Evolutionary conservation across 441 rosid genomes (phyloP).

Genomic region (Macaranga tanarius): DNA sequence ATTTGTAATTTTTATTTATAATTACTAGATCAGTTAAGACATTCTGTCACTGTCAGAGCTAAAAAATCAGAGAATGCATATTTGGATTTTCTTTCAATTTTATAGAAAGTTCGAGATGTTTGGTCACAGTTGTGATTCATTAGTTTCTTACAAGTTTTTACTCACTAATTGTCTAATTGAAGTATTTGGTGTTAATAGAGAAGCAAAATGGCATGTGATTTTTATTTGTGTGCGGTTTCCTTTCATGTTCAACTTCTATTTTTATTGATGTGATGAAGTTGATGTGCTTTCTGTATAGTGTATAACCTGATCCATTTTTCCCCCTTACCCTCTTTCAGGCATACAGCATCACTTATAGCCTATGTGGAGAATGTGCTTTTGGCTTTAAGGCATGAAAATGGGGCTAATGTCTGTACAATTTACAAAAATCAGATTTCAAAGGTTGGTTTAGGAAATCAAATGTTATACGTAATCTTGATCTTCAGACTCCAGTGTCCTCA

Average conservation of each 20-base stretch:
- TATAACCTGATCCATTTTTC: neutral
- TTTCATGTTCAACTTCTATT: neutral
- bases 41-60: neutral
- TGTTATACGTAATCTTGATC: neutral
- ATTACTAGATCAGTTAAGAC: neutral
- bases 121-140: neutral
- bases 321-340: slow-evolving; percentile 43
- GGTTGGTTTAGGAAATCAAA: slow-evolving; percentile 40
- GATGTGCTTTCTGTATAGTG: neutral
- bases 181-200: neutral
- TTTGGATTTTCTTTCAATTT: neutral
- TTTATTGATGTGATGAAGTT: neutral
- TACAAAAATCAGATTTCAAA: slow-evolving; percentile 51
- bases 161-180: neutral
- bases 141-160: neutral
- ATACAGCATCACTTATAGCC: slow-evolving; percentile 61
- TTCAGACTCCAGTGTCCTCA: neutral
- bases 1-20: neutral
- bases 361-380: slow-evolving; percentile 67
- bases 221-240: neutral
- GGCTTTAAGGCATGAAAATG: slow-evolving; percentile 66
- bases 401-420: slow-evolving; percentile 55
- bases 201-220: neutral
- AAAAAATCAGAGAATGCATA: neutral
- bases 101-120: neutral